phyloP scores from a whole-genome alignment of 1,139 yeast genomes.

The Arxiozyma slooffiae region DNA sequence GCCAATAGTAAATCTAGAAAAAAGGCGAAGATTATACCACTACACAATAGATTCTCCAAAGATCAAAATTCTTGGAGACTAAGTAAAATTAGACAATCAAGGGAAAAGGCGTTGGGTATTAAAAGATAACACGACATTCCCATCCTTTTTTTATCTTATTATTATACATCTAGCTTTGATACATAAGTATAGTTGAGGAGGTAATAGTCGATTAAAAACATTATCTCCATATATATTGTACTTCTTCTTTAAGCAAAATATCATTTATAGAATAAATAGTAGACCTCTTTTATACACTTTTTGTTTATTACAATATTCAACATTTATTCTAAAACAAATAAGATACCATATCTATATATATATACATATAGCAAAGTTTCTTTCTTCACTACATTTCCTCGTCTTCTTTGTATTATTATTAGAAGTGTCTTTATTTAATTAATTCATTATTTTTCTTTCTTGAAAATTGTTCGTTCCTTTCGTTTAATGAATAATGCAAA shows the following conservation, averaged over 20 bases:
- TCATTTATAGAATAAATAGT: too few species aligned
- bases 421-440: too few species aligned
- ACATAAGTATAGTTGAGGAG: too few species aligned
- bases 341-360: too few species aligned
- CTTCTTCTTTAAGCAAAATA: too few species aligned
- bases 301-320: neutral
- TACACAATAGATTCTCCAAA: constrained; percentile 46
- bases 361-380: neutral
- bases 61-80: constrained; percentile 49
- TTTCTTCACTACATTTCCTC: neutral
- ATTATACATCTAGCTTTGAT: neutral
- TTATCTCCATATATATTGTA: neutral
- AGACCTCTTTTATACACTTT: neutral
- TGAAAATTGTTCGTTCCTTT: neutral
- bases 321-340: neutral
- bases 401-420: neutral
- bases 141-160: neutral
- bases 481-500: neutral
- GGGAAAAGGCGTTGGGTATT: constrained; percentile 27
- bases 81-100: constrained; percentile 33
- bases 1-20: constrained; percentile 34
- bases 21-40: constrained; percentile 49
- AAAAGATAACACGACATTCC: constrained; percentile 14
- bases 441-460: too few species aligned
- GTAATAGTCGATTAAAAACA: neutral